Base-by-base conservation (phyloP, 2,329 filamentous ascomycete genomes). In the Fusarium incarnatum region DNA sequence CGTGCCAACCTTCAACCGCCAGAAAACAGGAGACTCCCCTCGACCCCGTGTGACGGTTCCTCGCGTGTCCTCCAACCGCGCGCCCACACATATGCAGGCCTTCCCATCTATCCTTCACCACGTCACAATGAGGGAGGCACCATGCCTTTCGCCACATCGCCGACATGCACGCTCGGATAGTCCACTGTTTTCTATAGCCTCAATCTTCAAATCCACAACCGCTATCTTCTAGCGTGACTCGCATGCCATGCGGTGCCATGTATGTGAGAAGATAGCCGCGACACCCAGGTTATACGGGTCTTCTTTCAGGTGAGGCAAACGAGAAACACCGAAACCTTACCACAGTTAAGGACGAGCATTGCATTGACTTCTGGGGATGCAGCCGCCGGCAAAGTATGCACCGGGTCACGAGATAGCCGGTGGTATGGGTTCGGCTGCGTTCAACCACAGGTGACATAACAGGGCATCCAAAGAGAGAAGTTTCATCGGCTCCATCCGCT, bases 71-170 rank as follows among this genome's bases (percentile, higher is more conserved):
- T 48, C 34, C 42, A 50, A 45, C 47, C 48, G 49, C 37, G 40
- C 41, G 57, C 48, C 23, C 34, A 56, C 56, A 46, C 41, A 64
- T 53, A 49, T 56, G 37, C 62, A 56, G 50, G 64, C 65, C 30
- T 54, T 55, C 41, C 56, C 32, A 54, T 30, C 45, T 56, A 15
- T 68, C 62, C 68, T 61, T 57, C 60, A 72, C 61, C 70, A 74
- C 73, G 71, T 75, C 71, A 75, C 67, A 61, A 65, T 74, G 71
- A 75, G 71, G 67, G 68, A 75, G 71, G 67, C 64, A 68, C 63
- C 56, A 54, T 50, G 28, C 20, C 46, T 47, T 64, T 70, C 65
- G 60, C 64, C 63, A 72, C 62, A 65, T 55, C 68, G 61, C 20
- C 34, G 52, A 18, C 41, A 64, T 54, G 47, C 58, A 46, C 57